Conservation (phyloP, 2,329 filamentous ascomycete species). For the Colletotrichum tabaci region DNA sequence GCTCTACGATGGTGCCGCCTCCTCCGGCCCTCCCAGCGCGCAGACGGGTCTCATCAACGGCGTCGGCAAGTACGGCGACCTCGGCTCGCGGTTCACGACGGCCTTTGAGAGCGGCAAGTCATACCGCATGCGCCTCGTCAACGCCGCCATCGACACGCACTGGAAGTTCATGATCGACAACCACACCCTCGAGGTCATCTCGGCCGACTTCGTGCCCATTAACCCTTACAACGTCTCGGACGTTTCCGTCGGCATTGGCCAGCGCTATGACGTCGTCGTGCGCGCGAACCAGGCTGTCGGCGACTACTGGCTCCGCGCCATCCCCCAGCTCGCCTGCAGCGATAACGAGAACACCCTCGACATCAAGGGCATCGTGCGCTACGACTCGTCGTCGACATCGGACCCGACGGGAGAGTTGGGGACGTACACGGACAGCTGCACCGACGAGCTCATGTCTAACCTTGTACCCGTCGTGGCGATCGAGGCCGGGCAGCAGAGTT, state of each 20-base stretch:
- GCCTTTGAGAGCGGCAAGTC: slow-evolving; percentile 58
- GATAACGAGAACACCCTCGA: slow-evolving; percentile 56
- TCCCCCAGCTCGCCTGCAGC: slow-evolving; percentile 59
- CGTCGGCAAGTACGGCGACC: slow-evolving; percentile 54
- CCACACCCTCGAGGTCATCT: slow-evolving; percentile 71
- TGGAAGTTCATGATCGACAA: slow-evolving; percentile 69
- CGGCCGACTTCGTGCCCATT: slow-evolving; percentile 70
- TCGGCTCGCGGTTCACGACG: slow-evolving; percentile 54
- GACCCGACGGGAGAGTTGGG: slow-evolving; percentile 47
- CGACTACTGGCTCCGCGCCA: slow-evolving; percentile 65
- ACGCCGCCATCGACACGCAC: slow-evolving; percentile 59
- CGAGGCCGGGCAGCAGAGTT: slow-evolving; percentile 47
- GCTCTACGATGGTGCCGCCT: slow-evolving; percentile 49
- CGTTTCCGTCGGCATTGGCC: slow-evolving; percentile 65
- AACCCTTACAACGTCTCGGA: slow-evolving; percentile 65
- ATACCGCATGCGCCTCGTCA: slow-evolving; percentile 65
- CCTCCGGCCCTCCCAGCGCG: slow-evolving; percentile 53
- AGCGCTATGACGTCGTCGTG: slow-evolving; percentile 64
- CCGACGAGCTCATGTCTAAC: slow-evolving; percentile 52
- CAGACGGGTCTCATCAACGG: slow-evolving; percentile 64
- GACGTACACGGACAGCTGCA: slow-evolving; percentile 50
- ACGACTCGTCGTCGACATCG: slow-evolving; percentile 48
- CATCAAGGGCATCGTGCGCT: slow-evolving; percentile 66
- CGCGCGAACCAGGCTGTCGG: slow-evolving; percentile 54
- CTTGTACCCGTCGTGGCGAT: slow-evolving; percentile 54